Conservation (phyloP, 2,329 filamentous ascomycete genomes). For the Diplocarpon mali region DNA sequence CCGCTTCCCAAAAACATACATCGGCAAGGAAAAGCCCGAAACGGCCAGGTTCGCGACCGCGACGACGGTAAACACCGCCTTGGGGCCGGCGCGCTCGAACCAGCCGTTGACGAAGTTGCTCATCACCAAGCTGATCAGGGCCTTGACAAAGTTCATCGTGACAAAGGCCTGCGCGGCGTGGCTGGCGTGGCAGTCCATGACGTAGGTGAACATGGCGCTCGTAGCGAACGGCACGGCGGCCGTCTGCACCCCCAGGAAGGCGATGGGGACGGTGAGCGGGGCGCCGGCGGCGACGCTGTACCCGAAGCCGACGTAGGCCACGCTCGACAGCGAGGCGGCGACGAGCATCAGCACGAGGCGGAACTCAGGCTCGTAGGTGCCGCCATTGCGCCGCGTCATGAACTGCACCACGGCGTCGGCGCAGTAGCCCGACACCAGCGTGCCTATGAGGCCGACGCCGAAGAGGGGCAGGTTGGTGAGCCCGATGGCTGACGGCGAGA, state of each 20-base stretch:
- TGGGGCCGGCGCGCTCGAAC: slow-evolving; percentile 20
- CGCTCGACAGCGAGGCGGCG: slow-evolving; percentile 25
- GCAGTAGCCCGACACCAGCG: slow-evolving; percentile 33
- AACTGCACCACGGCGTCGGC: slow-evolving; percentile 26
- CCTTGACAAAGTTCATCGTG: slow-evolving; percentile 32
- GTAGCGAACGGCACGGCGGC: slow-evolving; percentile 29
- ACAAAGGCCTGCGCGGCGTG: slow-evolving; percentile 33
- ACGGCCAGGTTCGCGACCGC: slow-evolving; percentile 11
- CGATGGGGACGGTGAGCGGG: slow-evolving; percentile 25
- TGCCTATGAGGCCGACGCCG: slow-evolving; percentile 34
- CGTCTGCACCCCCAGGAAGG: slow-evolving; percentile 25
- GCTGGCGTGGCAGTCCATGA: slow-evolving; percentile 31
- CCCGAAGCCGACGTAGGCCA: slow-evolving; percentile 33
- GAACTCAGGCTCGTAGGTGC: slow-evolving; percentile 37
- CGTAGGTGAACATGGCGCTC: slow-evolving; percentile 30
- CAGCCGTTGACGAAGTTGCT: slow-evolving; percentile 20
- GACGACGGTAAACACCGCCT: slow-evolving; percentile 15
- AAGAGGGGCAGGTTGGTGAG: slow-evolving; percentile 38
- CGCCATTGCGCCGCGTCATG: slow-evolving; percentile 14
- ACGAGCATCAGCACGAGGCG: slow-evolving; percentile 32
- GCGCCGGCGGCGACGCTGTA: slow-evolving; percentile 31
- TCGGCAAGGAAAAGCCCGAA: slow-evolving; percentile 15
- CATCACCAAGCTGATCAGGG: slow-evolving; percentile 28
- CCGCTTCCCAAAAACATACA: slow-evolving; percentile 24
- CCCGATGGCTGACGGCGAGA: slow-evolving; percentile 34